A percentile compares a stretch with the other conserved stretches of the same genome.
Conservation (phyloP, 2,329 filamentous ascomycete species). For the Scortechinia acanthostroma region DNA sequence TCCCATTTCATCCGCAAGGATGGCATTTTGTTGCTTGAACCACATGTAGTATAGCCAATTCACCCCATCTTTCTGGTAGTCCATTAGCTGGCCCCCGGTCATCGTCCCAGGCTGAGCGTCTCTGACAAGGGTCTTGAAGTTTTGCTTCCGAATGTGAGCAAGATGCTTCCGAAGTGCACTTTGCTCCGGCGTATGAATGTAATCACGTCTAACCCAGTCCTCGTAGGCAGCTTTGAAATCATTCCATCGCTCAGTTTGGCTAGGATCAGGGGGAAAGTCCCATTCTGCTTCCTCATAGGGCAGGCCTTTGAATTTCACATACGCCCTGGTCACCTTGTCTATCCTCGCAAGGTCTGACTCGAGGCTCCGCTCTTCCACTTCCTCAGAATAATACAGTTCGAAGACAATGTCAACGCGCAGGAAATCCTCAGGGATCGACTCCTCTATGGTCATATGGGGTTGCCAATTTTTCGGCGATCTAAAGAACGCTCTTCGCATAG, state of each 20-base stretch:
- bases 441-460: conserved; percentile 56
- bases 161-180: conserved; percentile 61
- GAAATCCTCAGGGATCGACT: conserved; percentile 83
- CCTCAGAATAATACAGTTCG: conserved; percentile 54
- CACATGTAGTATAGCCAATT: conserved; percentile 95
- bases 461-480: conserved; percentile 58
- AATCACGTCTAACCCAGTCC: conserved; percentile 75
- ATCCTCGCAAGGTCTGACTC: conserved; percentile 68
- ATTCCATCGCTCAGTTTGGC: conserved; percentile 60
- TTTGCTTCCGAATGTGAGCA: conserved; percentile 51
- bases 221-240: conserved; percentile 79
- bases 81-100: conserved; percentile 79
- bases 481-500: conserved; percentile 70
- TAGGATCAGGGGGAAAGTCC: conserved; percentile 68
- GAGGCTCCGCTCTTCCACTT: background rate
- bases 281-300: conserved; percentile 86
- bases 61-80: conserved; percentile 84
- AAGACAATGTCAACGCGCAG: conserved; percentile 85
- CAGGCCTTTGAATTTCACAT: conserved; percentile 88
- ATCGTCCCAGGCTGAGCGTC: conserved; percentile 40
- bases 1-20: conserved; percentile 96
- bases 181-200: conserved; percentile 51
- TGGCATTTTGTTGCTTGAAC: conserved; percentile 74
- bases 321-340: conserved; percentile 64
- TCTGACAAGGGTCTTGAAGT: conserved; percentile 66